Base-by-base conservation (phyloP, 306 rosid genomes). In the Cicer yamashitae region DNA sequence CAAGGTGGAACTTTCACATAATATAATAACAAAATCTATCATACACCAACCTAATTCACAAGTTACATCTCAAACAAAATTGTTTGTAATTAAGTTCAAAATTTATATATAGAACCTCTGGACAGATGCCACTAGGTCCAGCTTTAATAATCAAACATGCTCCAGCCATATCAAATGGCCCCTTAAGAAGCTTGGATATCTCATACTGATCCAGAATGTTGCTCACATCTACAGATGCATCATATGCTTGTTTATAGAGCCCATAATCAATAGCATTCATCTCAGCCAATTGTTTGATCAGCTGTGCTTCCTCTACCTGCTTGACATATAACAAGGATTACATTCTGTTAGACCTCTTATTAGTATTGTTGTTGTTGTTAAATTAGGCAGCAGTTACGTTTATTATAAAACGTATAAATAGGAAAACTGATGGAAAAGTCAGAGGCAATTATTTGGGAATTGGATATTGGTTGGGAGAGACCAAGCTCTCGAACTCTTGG, bases 251-350 rank as follows among this genome's bases (percentile, higher is more conserved):
- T 78, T 84, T 87, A 78, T 90, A 90, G 39, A 92, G 89, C 73
- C 92, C 92, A 67, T 71, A 84, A 74, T 88, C 82, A 80, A 92
- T 83, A 59, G 87, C 94, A 78, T 92, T 89, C 73, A 67, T 77
- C 78, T 90, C 96, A 40, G 91, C 89, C 77, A 92, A 80, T 57
- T 90, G 90, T 7, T 86, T 85, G 75, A 92, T 90, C 79, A 92
- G 77, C 80, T 90, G 88, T 75, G 96, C 98, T 81, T 92, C 98
- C 88, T 92, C 96, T 51, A 69, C 87, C 98, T 92, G 87, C 82
- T 79, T 46, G 69, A 70, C 54, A 75, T 38, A 59, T 22, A 67
- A 60, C 18, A 17, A 14, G 20, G 18, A 78, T 58, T 15, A 7
- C 37, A 65, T 74, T 48, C 17, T 59, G 58, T 43, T 68, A 66